Percentiles rank a stretch among this genome's conserved stretches.
These are phyloP conservation scores for Pyrenopolyporus hunteri DNA, from an alignment of 495 filamentous ascomycete species.

Conservation along the genomic window DNA sequence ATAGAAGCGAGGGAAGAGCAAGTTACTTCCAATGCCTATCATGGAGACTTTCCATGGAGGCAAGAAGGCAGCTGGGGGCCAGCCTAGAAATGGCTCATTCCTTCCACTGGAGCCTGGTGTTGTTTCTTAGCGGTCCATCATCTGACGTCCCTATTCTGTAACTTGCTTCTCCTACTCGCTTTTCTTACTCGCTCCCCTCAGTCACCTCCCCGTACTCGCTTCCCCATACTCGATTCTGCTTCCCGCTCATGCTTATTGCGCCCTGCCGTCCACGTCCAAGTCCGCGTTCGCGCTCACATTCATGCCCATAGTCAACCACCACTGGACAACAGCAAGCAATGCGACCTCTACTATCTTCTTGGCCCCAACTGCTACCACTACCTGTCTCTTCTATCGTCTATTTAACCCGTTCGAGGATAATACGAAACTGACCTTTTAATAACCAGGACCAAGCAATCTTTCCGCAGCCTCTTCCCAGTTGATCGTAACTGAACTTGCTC, in stretches of 20 bases:
- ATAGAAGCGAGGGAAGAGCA: constrained; percentile 7
- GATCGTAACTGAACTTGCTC: constrained; percentile 1
- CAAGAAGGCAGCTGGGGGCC: neutral
- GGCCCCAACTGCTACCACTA: neutral
- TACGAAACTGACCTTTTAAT: constrained; percentile 15
- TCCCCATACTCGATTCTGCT: too few species aligned
- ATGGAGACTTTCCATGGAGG: constrained; percentile 1
- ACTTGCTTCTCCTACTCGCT: constrained; percentile 11
- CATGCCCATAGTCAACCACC: neutral
- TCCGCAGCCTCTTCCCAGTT: constrained; percentile 9
- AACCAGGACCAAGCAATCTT: constrained; percentile 21
- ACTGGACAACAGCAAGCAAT: constrained; percentile 12
- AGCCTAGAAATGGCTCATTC: constrained; percentile 23
- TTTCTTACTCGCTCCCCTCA: too few species aligned
- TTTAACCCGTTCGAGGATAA: neutral
- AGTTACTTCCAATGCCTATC: neutral
- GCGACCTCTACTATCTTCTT: neutral
- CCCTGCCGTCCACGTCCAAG: too few species aligned
- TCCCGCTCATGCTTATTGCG: too few species aligned
- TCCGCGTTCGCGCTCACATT: neutral
- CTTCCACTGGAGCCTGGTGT: constrained; percentile 8
- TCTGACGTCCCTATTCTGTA: constrained; percentile 1
- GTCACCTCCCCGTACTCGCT: too few species aligned
- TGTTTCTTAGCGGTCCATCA: constrained; percentile 20
- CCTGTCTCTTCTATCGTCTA: neutral